phyloP scores from a whole-genome alignment of 306 rosid genomes.

The Luffa aegyptiaca region DNA sequence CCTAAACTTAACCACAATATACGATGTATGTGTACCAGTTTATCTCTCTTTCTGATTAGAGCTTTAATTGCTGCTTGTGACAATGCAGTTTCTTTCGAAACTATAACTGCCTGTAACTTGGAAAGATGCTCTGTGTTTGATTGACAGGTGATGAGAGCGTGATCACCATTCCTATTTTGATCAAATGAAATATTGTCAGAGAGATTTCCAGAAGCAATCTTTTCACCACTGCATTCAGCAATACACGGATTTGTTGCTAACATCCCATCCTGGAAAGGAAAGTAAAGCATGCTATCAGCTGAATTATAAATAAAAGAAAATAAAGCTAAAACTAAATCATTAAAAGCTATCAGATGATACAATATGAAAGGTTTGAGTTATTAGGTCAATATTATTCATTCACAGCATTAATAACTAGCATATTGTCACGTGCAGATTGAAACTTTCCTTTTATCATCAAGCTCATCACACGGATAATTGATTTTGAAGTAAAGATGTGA shows the following conservation, averaged over 20 bases:
- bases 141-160: slow-evolving; percentile 16
- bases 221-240: slow-evolving; percentile 21
- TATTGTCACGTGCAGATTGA: neutral
- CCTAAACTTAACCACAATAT: neutral
- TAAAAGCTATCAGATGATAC: neutral
- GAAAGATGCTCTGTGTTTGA: slow-evolving; percentile 19
- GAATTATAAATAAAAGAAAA: slow-evolving; percentile 11
- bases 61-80: slow-evolving; percentile 44
- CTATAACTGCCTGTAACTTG: slow-evolving; percentile 25
- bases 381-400: neutral
- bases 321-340: slow-evolving; percentile 8
- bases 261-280: slow-evolving; percentile 40
- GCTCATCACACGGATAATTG: neutral
- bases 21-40: slow-evolving; percentile 35
- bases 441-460: neutral
- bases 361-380: neutral
- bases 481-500: neutral
- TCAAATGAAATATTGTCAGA: slow-evolving; percentile 19
- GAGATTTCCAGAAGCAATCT: slow-evolving; percentile 20
- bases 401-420: neutral
- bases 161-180: slow-evolving; percentile 15
- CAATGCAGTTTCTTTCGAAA: slow-evolving; percentile 34
- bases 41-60: slow-evolving; percentile 41
- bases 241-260: slow-evolving; percentile 17
- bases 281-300: slow-evolving; percentile 16